Evolutionary conservation across 495 filamentous ascomycete species (phyloP).

Genomic region (Penicillium pulvis): DNA sequence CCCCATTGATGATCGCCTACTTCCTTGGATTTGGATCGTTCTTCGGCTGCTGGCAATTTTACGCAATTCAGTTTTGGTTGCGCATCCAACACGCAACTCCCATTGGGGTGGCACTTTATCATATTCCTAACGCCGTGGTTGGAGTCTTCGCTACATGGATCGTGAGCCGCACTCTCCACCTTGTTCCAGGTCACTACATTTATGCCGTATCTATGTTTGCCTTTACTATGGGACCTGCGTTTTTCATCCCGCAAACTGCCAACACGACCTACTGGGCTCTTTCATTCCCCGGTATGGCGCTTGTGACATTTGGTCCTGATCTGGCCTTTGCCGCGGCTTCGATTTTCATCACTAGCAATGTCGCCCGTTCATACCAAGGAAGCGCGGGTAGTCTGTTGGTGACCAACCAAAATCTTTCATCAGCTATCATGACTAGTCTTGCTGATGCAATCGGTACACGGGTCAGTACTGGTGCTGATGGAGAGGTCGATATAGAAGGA

Average conservation of each 20-base stretch:
- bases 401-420: slow-evolving; percentile 32
- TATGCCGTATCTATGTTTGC: slow-evolving; percentile 35
- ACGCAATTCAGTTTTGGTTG: slow-evolving; percentile 50
- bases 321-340: slow-evolving; percentile 34
- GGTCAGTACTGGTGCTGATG: slow-evolving; percentile 34
- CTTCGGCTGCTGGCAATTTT: slow-evolving; percentile 51
- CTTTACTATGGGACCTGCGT: slow-evolving; percentile 32
- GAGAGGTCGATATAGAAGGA: slow-evolving; percentile 41
- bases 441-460: slow-evolving; percentile 47
- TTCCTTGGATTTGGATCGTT: slow-evolving; percentile 48
- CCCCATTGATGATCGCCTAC: slow-evolving; percentile 44
- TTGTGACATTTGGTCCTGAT: slow-evolving; percentile 36
- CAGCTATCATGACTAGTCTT: slow-evolving; percentile 47
- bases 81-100: slow-evolving; percentile 40
- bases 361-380: slow-evolving; percentile 32
- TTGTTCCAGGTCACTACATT: slow-evolving; percentile 50
- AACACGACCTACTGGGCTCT: slow-evolving; percentile 34
- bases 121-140: slow-evolving; percentile 44
- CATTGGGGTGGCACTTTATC: slow-evolving; percentile 42
- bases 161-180: slow-evolving; percentile 42
- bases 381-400: slow-evolving; percentile 31
- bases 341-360: slow-evolving; percentile 36
- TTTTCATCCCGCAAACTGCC: slow-evolving; percentile 34
- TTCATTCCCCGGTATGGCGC: slow-evolving; percentile 28
- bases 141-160: slow-evolving; percentile 46